Conservation (phyloP, 306 rosid genomes). For the Trichosanthes truncata region DNA sequence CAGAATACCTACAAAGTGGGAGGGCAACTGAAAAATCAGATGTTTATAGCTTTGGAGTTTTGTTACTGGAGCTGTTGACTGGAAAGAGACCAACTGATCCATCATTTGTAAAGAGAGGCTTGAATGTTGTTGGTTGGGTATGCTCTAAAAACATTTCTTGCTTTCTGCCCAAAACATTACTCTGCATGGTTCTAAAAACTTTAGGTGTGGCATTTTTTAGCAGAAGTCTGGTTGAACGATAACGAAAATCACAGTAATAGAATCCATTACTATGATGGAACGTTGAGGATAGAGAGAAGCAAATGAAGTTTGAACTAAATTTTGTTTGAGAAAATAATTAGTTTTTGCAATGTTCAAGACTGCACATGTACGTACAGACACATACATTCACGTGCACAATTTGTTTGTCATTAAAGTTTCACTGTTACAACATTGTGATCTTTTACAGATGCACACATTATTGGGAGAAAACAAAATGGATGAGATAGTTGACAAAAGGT, state of each 20-base stretch:
- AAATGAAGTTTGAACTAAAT: background rate
- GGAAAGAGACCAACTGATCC: conserved; percentile 99
- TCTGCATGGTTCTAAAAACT: background rate
- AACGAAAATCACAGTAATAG: background rate
- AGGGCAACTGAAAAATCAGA: conserved; percentile 92
- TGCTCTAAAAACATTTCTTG: conserved; percentile 18
- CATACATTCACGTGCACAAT: background rate
- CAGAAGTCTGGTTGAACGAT: background rate
- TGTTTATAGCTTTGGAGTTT: conserved; percentile 90
- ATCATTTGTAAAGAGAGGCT: conserved; percentile 64
- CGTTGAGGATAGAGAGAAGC: background rate
- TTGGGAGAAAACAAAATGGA: conserved; percentile 64
- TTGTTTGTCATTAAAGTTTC: background rate
- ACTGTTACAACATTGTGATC: background rate
- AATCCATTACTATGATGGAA: background rate
- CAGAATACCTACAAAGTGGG: conserved; percentile 94
- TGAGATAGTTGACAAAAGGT: conserved; percentile 58
- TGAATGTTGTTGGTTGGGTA: conserved; percentile 99
- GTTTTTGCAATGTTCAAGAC: background rate
- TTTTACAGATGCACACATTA: conserved; percentile 59
- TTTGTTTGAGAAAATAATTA: background rate
- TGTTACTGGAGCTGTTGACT: conserved; percentile 87
- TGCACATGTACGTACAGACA: background rate
- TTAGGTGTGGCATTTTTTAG: background rate
- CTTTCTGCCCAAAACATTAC: background rate